These are phyloP conservation scores for Dispira parvispora DNA, from an alignment of 192 early-diverging fungal species.

Conservation along the genomic window DNA sequence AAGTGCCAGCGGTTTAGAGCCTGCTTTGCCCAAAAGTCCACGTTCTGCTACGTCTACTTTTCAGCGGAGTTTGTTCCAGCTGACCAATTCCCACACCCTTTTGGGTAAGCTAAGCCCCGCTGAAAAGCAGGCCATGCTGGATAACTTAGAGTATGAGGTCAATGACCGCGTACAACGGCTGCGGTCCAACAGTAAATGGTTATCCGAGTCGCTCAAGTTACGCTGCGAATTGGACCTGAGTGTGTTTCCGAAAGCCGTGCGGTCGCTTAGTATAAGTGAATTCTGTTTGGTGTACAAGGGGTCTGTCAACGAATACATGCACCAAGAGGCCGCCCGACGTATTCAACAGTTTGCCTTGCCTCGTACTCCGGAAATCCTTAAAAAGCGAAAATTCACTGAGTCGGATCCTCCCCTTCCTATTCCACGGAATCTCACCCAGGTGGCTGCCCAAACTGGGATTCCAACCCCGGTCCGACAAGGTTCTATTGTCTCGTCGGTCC, in stretches of 20 bases:
- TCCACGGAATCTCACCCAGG: neutral
- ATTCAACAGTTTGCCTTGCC: neutral
- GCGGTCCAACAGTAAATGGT: constrained; percentile 1
- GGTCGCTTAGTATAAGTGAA: neutral
- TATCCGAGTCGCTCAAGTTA: neutral
- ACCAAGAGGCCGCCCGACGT: constrained; percentile 1
- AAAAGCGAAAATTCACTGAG: neutral
- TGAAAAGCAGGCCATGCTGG: constrained; percentile 6
- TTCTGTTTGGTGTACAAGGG: neutral
- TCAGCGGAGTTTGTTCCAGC: neutral
- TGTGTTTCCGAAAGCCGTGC: constrained; percentile 4
- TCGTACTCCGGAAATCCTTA: neutral
- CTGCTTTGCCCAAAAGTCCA: neutral
- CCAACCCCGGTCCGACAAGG: neutral
- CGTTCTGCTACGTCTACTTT: neutral
- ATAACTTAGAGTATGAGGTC: constrained; percentile 5
- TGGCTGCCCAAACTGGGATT: neutral
- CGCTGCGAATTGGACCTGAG: constrained; percentile 6
- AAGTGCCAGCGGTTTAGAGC: neutral
- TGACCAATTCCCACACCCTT: neutral
- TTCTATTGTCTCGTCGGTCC: neutral
- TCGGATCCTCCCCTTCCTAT: neutral
- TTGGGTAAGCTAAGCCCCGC: neutral
- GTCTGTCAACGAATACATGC: constrained; percentile 6
- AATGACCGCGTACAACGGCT: constrained; percentile 5